Conservation (phyloP, 257 asterid genomes). For the Solanum raphanifolium region DNA sequence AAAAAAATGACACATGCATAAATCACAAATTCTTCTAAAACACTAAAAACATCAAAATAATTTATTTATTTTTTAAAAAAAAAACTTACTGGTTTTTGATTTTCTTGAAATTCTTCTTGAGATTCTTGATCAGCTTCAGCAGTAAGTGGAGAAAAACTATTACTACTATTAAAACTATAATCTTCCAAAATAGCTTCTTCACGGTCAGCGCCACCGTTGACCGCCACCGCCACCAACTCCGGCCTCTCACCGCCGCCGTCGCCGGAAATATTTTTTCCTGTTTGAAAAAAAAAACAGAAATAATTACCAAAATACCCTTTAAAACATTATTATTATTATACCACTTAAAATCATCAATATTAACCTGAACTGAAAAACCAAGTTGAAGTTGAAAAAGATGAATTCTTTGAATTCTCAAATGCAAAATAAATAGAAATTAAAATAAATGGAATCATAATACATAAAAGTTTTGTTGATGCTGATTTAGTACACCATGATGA, state of each 20-base stretch:
- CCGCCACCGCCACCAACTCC: slow-evolving; percentile 20
- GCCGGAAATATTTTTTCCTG: background rate
- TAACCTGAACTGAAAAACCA: slow-evolving; percentile 14
- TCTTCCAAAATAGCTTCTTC: slow-evolving; percentile 34
- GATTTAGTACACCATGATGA: slow-evolving; percentile 31
- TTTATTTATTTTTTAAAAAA: background rate
- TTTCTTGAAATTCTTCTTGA: slow-evolving; percentile 2
- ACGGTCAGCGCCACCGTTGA: slow-evolving; percentile 9
- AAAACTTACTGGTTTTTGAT: slow-evolving; percentile 1
- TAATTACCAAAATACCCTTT: background rate
- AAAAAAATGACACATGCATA: background rate
- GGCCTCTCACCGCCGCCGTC: background rate
- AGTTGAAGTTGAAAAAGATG: background rate
- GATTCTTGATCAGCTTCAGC: slow-evolving; percentile 7
- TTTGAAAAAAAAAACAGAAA: background rate
- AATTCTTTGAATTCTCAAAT: slow-evolving; percentile 11
- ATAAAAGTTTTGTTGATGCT: slow-evolving; percentile 29
- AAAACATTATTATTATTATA: background rate
- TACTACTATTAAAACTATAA: slow-evolving; percentile 17
- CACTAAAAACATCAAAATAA: background rate
- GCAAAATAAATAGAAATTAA: slow-evolving; percentile 23
- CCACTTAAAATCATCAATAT: background rate
- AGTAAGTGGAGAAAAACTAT: slow-evolving; percentile 27
- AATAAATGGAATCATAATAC: slow-evolving; percentile 38
- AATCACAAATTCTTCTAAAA: background rate